Conservation (phyloP, 805 yeast genomes). For the Zygosaccharomyces siamensis region DNA sequence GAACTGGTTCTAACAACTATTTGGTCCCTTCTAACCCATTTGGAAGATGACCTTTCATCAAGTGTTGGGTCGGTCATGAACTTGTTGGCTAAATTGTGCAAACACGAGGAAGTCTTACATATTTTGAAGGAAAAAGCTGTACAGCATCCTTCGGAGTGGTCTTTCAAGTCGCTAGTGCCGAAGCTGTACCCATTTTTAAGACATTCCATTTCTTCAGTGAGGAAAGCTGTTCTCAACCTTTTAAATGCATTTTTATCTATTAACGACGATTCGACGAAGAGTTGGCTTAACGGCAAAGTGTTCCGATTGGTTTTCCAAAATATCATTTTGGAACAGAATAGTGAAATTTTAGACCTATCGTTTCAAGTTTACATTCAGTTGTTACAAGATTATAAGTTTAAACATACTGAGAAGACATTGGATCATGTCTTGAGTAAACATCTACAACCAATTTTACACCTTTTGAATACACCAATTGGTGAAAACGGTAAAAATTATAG, state of each 20-base stretch:
- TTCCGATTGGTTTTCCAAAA: constrained; percentile 81
- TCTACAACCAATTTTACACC: constrained; percentile 52
- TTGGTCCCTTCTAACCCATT: constrained; percentile 83
- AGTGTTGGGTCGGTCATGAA: constrained; percentile 97
- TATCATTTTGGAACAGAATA: constrained; percentile 81
- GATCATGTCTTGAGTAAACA: constrained; percentile 54
- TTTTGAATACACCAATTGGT: constrained; percentile 92
- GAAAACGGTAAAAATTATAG: constrained; percentile 81
- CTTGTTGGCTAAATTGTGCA: constrained; percentile 78
- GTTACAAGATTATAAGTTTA: constrained; percentile 42
- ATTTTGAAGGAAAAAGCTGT: constrained; percentile 61
- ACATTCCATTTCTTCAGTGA: constrained; percentile 87
- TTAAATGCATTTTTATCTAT: constrained; percentile 67
- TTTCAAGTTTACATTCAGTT: constrained; percentile 54
- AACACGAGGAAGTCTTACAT: constrained; percentile 70
- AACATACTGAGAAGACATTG: constrained; percentile 38
- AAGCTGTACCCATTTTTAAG: constrained; percentile 86
- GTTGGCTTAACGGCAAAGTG: constrained; percentile 75
- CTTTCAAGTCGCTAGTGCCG: constrained; percentile 79
- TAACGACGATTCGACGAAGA: constrained; percentile 45
- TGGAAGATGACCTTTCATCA: constrained; percentile 89
- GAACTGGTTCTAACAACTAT: constrained; percentile 56
- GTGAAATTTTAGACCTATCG: constrained; percentile 61
- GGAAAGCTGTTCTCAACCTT: constrained; percentile 82
- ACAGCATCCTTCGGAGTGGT: constrained; percentile 43